These are phyloP conservation scores for Zymoseptoria passerinii DNA, from an alignment of 2,329 filamentous ascomycete genomes.

Conservation along the genomic window DNA sequence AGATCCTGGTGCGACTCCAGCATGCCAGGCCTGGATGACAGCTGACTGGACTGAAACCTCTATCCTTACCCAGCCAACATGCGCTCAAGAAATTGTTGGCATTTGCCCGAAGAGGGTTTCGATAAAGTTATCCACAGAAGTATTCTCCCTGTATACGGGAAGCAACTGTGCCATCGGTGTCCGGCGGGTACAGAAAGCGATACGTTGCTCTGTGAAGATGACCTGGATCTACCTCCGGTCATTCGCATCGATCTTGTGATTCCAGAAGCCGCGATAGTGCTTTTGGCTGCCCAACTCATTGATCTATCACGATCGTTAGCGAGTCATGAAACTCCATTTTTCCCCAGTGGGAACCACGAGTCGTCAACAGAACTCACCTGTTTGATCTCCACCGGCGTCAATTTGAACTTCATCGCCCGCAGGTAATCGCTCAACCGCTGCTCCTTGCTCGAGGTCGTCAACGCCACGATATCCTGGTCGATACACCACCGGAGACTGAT, in stretches of 20 bases:
- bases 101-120: too few relatives aligned
- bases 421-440: slow-evolving; percentile 51
- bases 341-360: not conserved
- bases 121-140: too few relatives aligned
- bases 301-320: slow-evolving; percentile 28
- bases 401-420: slow-evolving; percentile 47
- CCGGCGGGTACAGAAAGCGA: too few relatives aligned
- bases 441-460: slow-evolving; percentile 55
- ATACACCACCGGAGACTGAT: slow-evolving; percentile 53
- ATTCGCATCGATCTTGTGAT: slow-evolving; percentile 38
- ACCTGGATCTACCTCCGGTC: slow-evolving; percentile 24
- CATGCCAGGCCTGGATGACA: too few relatives aligned
- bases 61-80: too few relatives aligned
- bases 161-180: too few relatives aligned
- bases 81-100: too few relatives aligned
- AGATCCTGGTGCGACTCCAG: too few relatives aligned
- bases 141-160: too few relatives aligned
- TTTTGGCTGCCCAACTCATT: slow-evolving; percentile 41
- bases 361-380: slow-evolving; percentile 23
- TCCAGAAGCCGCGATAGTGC: slow-evolving; percentile 47
- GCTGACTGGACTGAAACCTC: too few relatives aligned
- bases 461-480: slow-evolving; percentile 50
- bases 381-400: slow-evolving; percentile 51
- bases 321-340: slow-evolving; percentile 2
- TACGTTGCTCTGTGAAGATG: too few relatives aligned